Evolutionary conservation across 2,329 filamentous ascomycete genomes (phyloP), one percentile per base, ranked within the genome.

Genomic region (Fusarium sp.): DNA sequence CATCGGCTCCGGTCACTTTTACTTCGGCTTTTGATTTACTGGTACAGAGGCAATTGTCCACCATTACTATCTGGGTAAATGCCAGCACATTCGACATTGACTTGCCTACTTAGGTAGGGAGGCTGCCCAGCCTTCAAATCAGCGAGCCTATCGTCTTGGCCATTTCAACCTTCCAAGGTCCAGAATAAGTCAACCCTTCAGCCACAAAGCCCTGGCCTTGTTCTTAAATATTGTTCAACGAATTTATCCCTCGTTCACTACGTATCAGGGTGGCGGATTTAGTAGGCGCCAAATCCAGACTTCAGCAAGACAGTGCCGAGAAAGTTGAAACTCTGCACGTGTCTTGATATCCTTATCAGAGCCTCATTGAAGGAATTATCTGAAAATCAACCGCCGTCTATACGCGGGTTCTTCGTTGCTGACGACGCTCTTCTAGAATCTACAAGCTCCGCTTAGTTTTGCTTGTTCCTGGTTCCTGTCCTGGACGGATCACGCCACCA

Each of bases 381-480:
- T 27, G 22, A 27, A 32, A 57, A 15, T 27, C 8, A n/a, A 43
- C 16, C 22, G n/a, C 24, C 4, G 20, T 22, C n/a, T 47, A 43
- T 45, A 22, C 29, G n/a, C 44, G 40, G 16, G 22, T 22, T 25
- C 20, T 53, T 43, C 30, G 7, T 20, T 25, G 5, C 25, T 49
- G 20, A 30, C n/a, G 57, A 68, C 27, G 65, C 47, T 68, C 60
- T 53, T 55, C 45, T 40, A 43, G 49, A 69, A 54, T 53, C 30
- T 56, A 22, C 29, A 49, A 45, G 43, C 56, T 63, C 44, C 45
- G 58, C 47, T 56, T 54, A 60, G 18, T 43, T 40, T 59, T 60
- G 29, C 60, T 70, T 57, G 70, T 74, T 73, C 72, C 72, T 73
- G 69, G 60, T 70, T 64, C 71, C 68, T 74, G 67, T 64, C 71